Conservation (phyloP, 306 rosid genomes). For the Prunus armeniaca region DNA sequence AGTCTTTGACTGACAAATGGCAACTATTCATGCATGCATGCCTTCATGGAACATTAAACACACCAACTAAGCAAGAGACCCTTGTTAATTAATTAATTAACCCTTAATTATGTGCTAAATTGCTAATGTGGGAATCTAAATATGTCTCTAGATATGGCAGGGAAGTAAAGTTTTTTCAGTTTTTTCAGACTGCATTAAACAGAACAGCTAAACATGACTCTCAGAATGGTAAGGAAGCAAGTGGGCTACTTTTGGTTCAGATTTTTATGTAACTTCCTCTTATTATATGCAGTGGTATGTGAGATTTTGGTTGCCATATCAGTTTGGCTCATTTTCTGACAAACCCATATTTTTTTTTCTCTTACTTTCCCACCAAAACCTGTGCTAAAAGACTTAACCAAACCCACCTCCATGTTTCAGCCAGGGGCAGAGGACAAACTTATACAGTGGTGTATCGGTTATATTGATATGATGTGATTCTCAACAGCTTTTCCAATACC, state of each 20-base stretch:
- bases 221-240: too few relatives aligned
- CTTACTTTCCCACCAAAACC: background rate
- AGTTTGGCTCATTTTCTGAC: background rate
- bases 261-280: too few relatives aligned
- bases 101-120: too few relatives aligned
- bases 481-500: background rate
- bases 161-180: background rate
- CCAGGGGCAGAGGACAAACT: background rate
- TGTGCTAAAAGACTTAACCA: background rate
- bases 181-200: background rate
- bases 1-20: too few relatives aligned
- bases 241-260: too few relatives aligned
- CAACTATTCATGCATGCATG: too few relatives aligned
- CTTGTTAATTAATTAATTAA: too few relatives aligned
- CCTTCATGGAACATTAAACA: too few relatives aligned
- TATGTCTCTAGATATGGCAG: background rate
- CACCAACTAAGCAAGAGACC: too few relatives aligned
- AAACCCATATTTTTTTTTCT: background rate
- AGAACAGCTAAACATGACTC: background rate
- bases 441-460: background rate
- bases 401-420: conserved; percentile 16
- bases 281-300: background rate
- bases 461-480: conserved; percentile 6
- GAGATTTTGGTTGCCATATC: background rate
- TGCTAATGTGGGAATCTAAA: too few relatives aligned